Base-by-base conservation (phyloP, 352 stramenopile genomes). In the Pythium chondricola region DNA sequence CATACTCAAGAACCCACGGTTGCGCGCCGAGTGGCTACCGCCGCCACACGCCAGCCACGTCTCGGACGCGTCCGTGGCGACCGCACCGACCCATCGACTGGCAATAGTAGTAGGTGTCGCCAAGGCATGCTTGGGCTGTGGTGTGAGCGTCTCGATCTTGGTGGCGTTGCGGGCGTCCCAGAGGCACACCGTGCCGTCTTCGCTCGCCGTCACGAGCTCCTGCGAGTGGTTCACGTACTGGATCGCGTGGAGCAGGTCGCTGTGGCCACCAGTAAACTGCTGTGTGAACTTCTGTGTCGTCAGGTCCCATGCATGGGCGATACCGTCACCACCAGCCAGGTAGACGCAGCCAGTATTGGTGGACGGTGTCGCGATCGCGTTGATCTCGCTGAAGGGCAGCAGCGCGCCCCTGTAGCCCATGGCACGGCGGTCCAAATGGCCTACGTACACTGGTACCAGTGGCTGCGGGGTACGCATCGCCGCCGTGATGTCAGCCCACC, bases 151-250 rank as follows among this genome's bases (percentile, higher is more conserved):
- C 36, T 84, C 74, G 26, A 83, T 65, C n/a, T 68, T 68, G 25
- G 45, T 60, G 2, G 63, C 43, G 22, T 75, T 56, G n/a, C 78
- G 78, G 6, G 67, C 61, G 51, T 90, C 79, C 79, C 79, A 90
- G 41, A 90, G 66, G 24, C 79, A 74, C n/a, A 90, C 66, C 17
- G 67, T 69, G 10, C 78, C 78, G 48, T 90, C 78, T 27, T 90
- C 78, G 0, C 73, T 85, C 21, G 71, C 75, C 5, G 75, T 88
- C 8, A 85, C 64, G 8, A 90, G 69, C 40, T 90, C 75, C 45
- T 80, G 68, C 20, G 78, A 84, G 47, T 90, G 74, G 38, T 74
- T 63, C 25, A 88, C 39, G 54, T 83, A 74, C 52, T 66, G 63
- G 14, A 86, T 52, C 22, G 75, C 64, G 61, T 90, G 78, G 43